Base-by-base conservation (phyloP, 306 rosid species). In the Cucurbita argyrosperma region DNA sequence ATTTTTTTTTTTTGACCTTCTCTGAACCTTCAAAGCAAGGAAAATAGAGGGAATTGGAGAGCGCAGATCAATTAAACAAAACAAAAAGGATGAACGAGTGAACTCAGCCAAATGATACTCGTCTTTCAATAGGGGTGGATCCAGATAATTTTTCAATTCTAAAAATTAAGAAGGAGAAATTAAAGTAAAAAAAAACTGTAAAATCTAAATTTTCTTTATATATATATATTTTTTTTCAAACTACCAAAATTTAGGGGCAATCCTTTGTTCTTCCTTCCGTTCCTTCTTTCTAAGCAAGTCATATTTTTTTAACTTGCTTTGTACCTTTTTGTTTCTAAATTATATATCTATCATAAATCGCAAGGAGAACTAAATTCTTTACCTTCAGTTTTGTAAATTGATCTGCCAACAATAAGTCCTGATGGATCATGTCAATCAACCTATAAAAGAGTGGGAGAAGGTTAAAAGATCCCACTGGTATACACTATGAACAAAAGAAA, bases 301-400 rank as follows among this genome's bases (percentile, higher is more conserved):
- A n/a, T 5, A 60, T 60, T 60, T 45, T 35, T 37, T 35, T 5
- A 60, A 35, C 45, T 35, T 60, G 45, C 45, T 60, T 8, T 37
- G 12, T 7, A 35, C 40, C 8, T 15, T 16, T 62, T 38, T 62
- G 47, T 62, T 38, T 37, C 68, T 62, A 45, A 45, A 26, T 8
- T 47, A 47, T 8, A 26, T 14, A 23, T 49, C 40, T 21, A 12
- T 49, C 30, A 5, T 69, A 43, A 70, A 50, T 73, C 80, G 30
- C 38, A 5, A 62, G 61, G 75, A 62, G 69, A 74, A 52, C 50
- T 56, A 71, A 77, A 66, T 76, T 38, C 3, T 75, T 81, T 81
- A 94, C 99, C 97, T 91, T 89, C 81, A 89, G 77, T 74, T 89
- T 89, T 69, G 89, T 87, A 81, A 88, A 90, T 58, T 94, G 96